A percentile compares a stretch with the other conserved stretches of the same genome.
These are phyloP conservation scores for Rhipidocladum racemiflorum DNA, from an alignment of 176 grass and related monocot species.

Conservation along the genomic window DNA sequence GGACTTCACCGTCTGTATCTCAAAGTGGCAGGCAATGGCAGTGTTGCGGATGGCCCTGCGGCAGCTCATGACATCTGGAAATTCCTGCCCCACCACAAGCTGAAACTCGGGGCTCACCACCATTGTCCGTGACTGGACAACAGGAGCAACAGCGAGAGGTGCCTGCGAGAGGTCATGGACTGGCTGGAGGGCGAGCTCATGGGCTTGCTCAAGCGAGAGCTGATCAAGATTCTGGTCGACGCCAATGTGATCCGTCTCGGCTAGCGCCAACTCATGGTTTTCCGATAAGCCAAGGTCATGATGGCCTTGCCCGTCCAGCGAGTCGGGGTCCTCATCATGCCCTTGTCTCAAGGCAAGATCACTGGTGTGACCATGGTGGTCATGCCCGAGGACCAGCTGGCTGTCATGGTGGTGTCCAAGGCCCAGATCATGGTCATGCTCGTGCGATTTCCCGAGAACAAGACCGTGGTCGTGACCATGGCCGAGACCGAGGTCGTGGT, in stretches of 20 bases:
- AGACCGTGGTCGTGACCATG: conserved; percentile 56
- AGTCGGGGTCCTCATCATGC: conserved; percentile 50
- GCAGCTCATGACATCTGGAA: conserved; percentile 82
- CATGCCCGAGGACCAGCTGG: conserved; percentile 59
- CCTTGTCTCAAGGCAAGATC: conserved; percentile 69
- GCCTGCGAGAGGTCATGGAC: conserved; percentile 51
- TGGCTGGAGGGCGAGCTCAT: conserved; percentile 66
- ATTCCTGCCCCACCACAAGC: conserved; percentile 81
- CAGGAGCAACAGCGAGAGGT: conserved; percentile 54
- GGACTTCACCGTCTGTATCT: conserved; percentile 95
- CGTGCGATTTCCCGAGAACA: conserved; percentile 48
- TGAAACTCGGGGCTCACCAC: conserved; percentile 64
- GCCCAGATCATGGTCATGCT: conserved; percentile 51
- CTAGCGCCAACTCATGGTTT: conserved; percentile 65
- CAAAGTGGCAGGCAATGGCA: conserved; percentile 90
- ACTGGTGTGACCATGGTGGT: conserved; percentile 51
- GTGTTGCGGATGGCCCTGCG: conserved; percentile 86
- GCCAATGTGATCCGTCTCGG: conserved; percentile 62
- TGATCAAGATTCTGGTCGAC: conserved; percentile 63
- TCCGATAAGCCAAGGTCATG: conserved; percentile 67
- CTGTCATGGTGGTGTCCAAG: conserved; percentile 59
- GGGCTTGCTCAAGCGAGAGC: conserved; percentile 69
- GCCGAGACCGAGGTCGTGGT: conserved; percentile 52
- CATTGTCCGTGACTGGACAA: conserved; percentile 67
- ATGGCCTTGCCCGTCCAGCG: conserved; percentile 47